Evolutionary conservation across 1,284 basidiomycete species (phyloP).

Genomic region (Apiotrichum porosum): DNA sequence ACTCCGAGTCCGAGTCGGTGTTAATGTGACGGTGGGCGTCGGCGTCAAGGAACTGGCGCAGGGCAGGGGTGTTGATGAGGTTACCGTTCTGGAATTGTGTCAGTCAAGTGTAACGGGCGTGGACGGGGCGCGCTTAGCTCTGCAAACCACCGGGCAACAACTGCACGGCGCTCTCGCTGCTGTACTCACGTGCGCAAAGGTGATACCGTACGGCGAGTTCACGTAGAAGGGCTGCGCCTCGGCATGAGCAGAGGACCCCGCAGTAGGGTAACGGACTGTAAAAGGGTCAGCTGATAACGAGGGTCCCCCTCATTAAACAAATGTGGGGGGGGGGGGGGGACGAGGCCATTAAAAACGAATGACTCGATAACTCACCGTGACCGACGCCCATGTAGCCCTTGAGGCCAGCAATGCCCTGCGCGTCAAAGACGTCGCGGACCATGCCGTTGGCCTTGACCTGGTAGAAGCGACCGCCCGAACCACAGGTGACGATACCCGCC

Average conservation of each 20-base stretch:
- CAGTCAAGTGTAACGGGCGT: no score
- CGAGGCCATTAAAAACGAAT: background rate
- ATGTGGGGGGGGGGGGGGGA: background rate
- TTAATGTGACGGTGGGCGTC: conserved; percentile 98
- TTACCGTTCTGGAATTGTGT: conserved; percentile 79
- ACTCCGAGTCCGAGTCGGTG: conserved; percentile 95
- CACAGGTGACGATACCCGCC: conserved; percentile 96
- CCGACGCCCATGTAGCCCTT: conserved; percentile 96
- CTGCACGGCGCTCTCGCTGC: no score
- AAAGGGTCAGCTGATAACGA: no score
- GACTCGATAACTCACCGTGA: conserved; percentile 63
- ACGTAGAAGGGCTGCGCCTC: conserved; percentile 99
- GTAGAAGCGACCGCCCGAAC: conserved; percentile 88
- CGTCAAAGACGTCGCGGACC: conserved; percentile 97
- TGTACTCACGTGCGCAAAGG: conserved; percentile 91
- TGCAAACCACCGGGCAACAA: no score
- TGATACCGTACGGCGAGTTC: conserved; percentile 91
- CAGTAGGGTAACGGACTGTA: conserved; percentile 91
- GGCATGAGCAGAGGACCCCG: conserved; percentile 93
- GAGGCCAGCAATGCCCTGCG: conserved; percentile 67
- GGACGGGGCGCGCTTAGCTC: no score
- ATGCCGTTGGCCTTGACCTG: conserved; percentile 99
- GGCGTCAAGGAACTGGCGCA: conserved; percentile 90
- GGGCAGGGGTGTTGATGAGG: conserved; percentile 83
- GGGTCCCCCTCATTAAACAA: no score